These are phyloP conservation scores for Fusarium musae DNA, from an alignment of 2,329 filamentous ascomycete genomes.

Conservation along the genomic window DNA sequence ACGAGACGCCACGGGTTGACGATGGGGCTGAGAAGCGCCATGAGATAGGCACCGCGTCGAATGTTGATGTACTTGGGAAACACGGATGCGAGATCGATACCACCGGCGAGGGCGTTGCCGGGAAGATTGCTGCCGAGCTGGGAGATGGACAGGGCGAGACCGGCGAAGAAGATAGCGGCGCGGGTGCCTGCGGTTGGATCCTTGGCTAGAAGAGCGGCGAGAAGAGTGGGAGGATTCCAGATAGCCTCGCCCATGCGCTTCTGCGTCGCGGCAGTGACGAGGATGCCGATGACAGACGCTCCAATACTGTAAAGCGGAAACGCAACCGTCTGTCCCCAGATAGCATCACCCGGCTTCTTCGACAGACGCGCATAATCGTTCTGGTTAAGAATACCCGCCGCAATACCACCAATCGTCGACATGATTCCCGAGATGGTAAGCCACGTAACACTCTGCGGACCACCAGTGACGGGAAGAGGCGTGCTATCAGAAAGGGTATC, in stretches of 20 bases:
- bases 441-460: slow-evolving; percentile 50
- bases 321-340: slow-evolving; percentile 50
- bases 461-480: slow-evolving; percentile 41
- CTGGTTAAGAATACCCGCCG: slow-evolving; percentile 53
- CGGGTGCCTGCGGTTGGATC: slow-evolving; percentile 49
- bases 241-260: slow-evolving; percentile 50
- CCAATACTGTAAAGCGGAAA: slow-evolving; percentile 52
- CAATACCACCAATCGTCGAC: slow-evolving; percentile 52
- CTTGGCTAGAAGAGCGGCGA: slow-evolving; percentile 47
- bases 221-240: slow-evolving; percentile 53
- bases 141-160: slow-evolving; percentile 50
- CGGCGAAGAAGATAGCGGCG: slow-evolving; percentile 53
- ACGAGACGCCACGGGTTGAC: slow-evolving; percentile 55
- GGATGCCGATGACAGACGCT: slow-evolving; percentile 52
- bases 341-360: slow-evolving; percentile 46
- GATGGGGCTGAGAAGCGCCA: slow-evolving; percentile 49
- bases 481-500: slow-evolving; percentile 44
- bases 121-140: slow-evolving; percentile 53
- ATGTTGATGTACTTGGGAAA: slow-evolving; percentile 54
- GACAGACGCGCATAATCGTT: slow-evolving; percentile 54
- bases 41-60: slow-evolving; percentile 52
- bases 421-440: slow-evolving; percentile 52
- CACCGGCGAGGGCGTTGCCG: slow-evolving; percentile 52
- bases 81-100: slow-evolving; percentile 53
- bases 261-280: slow-evolving; percentile 55